Conservation (phyloP, 352 stramenopile genomes). For the Pythium sukuiense region DNA sequence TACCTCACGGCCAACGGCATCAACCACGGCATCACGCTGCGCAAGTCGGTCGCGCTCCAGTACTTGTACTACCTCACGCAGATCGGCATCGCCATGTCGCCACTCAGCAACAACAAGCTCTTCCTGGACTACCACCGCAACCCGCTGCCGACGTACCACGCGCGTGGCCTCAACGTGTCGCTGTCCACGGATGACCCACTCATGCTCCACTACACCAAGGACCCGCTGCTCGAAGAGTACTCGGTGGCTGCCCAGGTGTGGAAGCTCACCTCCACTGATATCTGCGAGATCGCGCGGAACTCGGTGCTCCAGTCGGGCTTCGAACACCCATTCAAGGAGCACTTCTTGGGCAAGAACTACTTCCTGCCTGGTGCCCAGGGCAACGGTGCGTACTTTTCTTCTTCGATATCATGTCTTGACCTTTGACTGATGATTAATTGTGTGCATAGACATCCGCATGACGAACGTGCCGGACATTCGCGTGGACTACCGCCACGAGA, state of each 20-base stretch:
- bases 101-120: constrained; percentile 95
- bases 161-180: constrained; percentile 96
- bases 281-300: constrained; percentile 98
- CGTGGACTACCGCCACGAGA: constrained; percentile 89
- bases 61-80: constrained; percentile 99
- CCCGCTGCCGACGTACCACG: constrained; percentile 95
- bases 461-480: constrained; percentile 94
- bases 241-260: constrained; percentile 92
- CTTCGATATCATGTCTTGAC: constrained; percentile 1
- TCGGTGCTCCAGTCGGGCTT: constrained; percentile 98
- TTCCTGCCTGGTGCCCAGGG: constrained; percentile 59
- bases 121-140: constrained; percentile 96
- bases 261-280: constrained; percentile 96
- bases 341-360: constrained; percentile 96
- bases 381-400: constrained; percentile 56
- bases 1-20: constrained; percentile 93
- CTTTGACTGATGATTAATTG: not conserved
- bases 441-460: constrained; percentile 86
- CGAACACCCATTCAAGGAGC: constrained; percentile 96
- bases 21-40: constrained; percentile 98
- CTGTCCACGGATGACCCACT: constrained; percentile 98
- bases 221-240: constrained; percentile 97
- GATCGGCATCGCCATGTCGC: constrained; percentile 94
- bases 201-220: constrained; percentile 99
- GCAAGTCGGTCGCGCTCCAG: constrained; percentile 95